Conservation (phyloP, 2,329 filamentous ascomycete species). For the Fusarium pseudocircinatum region DNA sequence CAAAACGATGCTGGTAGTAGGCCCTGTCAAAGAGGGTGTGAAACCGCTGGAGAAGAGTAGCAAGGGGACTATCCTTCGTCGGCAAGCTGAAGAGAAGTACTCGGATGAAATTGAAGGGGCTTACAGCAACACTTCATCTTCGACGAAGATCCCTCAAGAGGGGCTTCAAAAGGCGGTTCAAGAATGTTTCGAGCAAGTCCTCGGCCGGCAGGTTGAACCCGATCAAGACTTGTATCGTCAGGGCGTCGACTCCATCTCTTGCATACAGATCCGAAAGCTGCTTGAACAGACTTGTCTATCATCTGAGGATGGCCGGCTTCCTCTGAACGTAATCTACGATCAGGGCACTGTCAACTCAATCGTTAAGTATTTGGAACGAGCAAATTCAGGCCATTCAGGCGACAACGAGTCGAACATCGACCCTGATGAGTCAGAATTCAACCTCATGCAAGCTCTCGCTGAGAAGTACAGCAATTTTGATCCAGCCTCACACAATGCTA, state of each 20-base stretch:
- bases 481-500: background rate
- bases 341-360: constrained; percentile 59
- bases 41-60: constrained; percentile 65
- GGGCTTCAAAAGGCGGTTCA: constrained; percentile 49
- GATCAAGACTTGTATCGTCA: constrained; percentile 64
- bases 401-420: background rate
- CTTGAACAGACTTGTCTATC: constrained; percentile 42
- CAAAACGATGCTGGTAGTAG: constrained; percentile 59
- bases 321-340: constrained; percentile 69
- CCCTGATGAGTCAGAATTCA: rapidly evolving
- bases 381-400: background rate
- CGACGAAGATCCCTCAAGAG: constrained; percentile 42
- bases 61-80: constrained; percentile 68
- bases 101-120: constrained; percentile 55
- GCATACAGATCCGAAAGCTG: constrained; percentile 59
- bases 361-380: constrained; percentile 28
- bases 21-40: constrained; percentile 42
- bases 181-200: constrained; percentile 45
- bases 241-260: constrained; percentile 69
- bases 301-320: constrained; percentile 45
- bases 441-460: constrained; percentile 7
- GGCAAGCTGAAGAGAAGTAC: constrained; percentile 61
- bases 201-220: constrained; percentile 43
- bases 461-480: constrained; percentile 20
- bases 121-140: constrained; percentile 48